Evolutionary conservation across 1,284 basidiomycete genomes (phyloP).

Genomic region (Sanghuangporus weigelae): DNA sequence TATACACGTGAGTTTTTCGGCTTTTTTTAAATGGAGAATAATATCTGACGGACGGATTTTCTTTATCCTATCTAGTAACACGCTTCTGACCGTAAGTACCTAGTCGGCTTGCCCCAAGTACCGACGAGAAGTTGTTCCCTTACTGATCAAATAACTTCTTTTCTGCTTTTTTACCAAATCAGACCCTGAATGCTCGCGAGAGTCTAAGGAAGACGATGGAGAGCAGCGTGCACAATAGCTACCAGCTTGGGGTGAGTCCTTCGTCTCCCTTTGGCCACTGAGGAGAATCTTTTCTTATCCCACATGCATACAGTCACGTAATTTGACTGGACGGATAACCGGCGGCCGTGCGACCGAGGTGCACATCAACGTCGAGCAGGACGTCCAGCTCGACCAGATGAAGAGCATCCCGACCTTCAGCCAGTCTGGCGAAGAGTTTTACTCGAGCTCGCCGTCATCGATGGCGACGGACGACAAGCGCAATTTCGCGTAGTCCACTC

Average conservation of each 20-base stretch:
- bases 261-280: background rate
- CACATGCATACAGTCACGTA: background rate
- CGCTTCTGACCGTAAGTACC: constrained; percentile 8
- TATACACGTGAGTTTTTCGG: constrained; percentile 12
- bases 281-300: background rate
- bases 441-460: constrained; percentile 6
- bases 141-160: background rate
- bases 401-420: constrained; percentile 2
- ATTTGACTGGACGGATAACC: background rate
- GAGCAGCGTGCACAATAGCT: constrained; percentile 12
- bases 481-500: constrained; percentile 7
- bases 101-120: background rate
- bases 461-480: constrained; percentile 5
- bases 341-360: constrained; percentile 13
- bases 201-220: constrained; percentile 14
- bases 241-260: constrained; percentile 5
- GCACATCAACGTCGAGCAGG: constrained; percentile 15
- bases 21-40: background rate
- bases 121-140: background rate
- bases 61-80: constrained; percentile 4
- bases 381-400: constrained; percentile 7
- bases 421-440: constrained; percentile 7
- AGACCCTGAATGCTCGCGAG: constrained; percentile 15
- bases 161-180: background rate
- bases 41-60: background rate